A percentile compares a stretch with the other conserved stretches of the same genome.
These are phyloP conservation scores for Penicillium alfredii DNA, from an alignment of 495 filamentous ascomycete genomes.

Conservation along the genomic window DNA sequence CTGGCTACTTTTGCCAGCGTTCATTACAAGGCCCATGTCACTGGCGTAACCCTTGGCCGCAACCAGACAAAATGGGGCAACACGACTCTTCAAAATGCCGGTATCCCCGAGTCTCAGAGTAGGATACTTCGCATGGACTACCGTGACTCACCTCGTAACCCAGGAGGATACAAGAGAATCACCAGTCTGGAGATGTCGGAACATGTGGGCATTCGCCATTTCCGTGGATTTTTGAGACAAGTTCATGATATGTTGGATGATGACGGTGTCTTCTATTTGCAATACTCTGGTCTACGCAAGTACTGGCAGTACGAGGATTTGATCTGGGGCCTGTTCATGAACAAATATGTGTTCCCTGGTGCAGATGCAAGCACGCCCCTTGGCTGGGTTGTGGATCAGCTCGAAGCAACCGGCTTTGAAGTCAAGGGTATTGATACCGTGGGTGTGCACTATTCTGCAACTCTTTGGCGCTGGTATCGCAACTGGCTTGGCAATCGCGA, in stretches of 20 bases:
- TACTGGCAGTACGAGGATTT: slow-evolving; percentile 86
- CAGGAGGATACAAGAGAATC: slow-evolving; percentile 81
- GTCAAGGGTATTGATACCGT: slow-evolving; percentile 48
- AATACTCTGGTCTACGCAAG: slow-evolving; percentile 77
- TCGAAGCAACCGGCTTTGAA: slow-evolving; percentile 70
- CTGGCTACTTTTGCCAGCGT: slow-evolving; percentile 72
- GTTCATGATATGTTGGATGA: slow-evolving; percentile 82
- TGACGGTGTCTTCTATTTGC: slow-evolving; percentile 77
- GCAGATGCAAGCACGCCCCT: slow-evolving; percentile 81
- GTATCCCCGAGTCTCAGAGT: slow-evolving; percentile 52
- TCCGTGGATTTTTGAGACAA: slow-evolving; percentile 61
- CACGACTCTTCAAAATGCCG: slow-evolving; percentile 49
- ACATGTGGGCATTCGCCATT: slow-evolving; percentile 77
- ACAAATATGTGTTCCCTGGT: slow-evolving; percentile 87
- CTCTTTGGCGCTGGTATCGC: slow-evolving; percentile 51
- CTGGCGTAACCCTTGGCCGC: slow-evolving; percentile 73
- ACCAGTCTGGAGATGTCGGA: slow-evolving; percentile 88
- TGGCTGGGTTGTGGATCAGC: slow-evolving; percentile 59
- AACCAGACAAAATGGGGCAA: slow-evolving; percentile 77
- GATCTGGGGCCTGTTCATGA: slow-evolving; percentile 86
- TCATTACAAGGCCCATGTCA: slow-evolving; percentile 72
- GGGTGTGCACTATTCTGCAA: slow-evolving; percentile 52
- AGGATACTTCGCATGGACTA: slow-evolving; percentile 61
- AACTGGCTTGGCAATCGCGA: slow-evolving; percentile 51
- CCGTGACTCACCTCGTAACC: slow-evolving; percentile 67